phyloP scores from a whole-genome alignment of 805 yeast genomes.

The Hanseniaspora pseudoguilliermondii region DNA sequence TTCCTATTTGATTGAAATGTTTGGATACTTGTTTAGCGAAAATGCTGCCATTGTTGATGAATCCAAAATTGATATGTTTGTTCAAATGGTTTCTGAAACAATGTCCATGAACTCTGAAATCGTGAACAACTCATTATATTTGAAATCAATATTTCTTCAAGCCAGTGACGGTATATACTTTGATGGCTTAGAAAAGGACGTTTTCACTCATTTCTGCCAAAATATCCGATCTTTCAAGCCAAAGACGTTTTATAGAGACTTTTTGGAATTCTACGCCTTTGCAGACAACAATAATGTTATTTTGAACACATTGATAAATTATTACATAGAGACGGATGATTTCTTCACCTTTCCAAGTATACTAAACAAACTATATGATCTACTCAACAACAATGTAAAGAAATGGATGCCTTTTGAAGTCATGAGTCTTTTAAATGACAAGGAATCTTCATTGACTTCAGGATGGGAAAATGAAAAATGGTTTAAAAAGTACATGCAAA shows the following conservation, averaged over 20 bases:
- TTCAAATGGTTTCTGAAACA: not conserved
- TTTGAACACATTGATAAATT: not conserved
- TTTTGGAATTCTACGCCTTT: not conserved
- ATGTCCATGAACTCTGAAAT: not conserved
- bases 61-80: not conserved
- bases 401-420: constrained; percentile 20
- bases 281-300: not conserved
- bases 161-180: not conserved
- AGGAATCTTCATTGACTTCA: constrained; percentile 13
- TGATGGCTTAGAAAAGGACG: not conserved
- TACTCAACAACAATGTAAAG: constrained; percentile 25
- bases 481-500: not conserved
- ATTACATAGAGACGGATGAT: constrained; percentile 10
- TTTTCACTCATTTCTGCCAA: not conserved
- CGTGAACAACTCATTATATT: not conserved
- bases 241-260: not conserved
- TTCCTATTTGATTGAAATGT: constrained; percentile 2
- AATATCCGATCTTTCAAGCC: not conserved
- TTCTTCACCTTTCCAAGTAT: not conserved
- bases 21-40: not conserved
- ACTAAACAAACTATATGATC: constrained; percentile 27
- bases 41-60: too few relatives aligned
- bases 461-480: not conserved
- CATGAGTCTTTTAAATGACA: constrained; percentile 6
- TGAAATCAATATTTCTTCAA: not conserved